These are phyloP conservation scores for Russula olivacea DNA, from an alignment of 768 basidiomycete species.

Conservation along the genomic window DNA sequence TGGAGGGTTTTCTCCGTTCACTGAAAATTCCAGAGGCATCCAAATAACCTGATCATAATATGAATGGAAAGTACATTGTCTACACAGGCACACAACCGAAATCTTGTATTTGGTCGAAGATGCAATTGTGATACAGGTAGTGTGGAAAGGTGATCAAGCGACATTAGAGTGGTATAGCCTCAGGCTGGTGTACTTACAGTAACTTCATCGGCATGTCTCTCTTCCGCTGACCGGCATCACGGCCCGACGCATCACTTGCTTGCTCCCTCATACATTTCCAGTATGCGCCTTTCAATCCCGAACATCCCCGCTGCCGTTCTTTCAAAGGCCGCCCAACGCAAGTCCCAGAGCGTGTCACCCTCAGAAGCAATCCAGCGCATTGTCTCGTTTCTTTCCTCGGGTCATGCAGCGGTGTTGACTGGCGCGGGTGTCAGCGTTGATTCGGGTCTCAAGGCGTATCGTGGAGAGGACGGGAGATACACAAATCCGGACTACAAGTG, in stretches of 20 bases:
- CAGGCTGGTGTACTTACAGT: no score
- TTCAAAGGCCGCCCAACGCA: slow-evolving; percentile 35
- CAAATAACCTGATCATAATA: no score
- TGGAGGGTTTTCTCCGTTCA: no score
- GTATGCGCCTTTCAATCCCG: slow-evolving; percentile 76
- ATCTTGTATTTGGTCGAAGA: no score
- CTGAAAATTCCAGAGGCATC: no score
- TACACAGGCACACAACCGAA: no score
- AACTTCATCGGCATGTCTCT: no score
- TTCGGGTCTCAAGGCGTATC: slow-evolving; percentile 91
- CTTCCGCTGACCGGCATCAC: background rate
- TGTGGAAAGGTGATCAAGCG: no score
- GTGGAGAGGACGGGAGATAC: slow-evolving; percentile 79
- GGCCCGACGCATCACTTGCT: background rate
- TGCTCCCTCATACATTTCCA: no score
- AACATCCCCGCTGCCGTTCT: slow-evolving; percentile 60
- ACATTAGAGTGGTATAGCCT: no score
- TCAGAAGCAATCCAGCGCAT: slow-evolving; percentile 56
- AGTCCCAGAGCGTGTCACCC: slow-evolving; percentile 37
- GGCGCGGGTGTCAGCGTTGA: slow-evolving; percentile 96
- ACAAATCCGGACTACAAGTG: slow-evolving; percentile 89
- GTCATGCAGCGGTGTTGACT: slow-evolving; percentile 71
- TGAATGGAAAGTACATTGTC: no score
- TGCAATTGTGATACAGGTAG: no score
- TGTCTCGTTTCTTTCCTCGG: slow-evolving; percentile 56